phyloP scores from a whole-genome alignment of 2,329 filamentous ascomycete species.

The Fusarium redolens region DNA sequence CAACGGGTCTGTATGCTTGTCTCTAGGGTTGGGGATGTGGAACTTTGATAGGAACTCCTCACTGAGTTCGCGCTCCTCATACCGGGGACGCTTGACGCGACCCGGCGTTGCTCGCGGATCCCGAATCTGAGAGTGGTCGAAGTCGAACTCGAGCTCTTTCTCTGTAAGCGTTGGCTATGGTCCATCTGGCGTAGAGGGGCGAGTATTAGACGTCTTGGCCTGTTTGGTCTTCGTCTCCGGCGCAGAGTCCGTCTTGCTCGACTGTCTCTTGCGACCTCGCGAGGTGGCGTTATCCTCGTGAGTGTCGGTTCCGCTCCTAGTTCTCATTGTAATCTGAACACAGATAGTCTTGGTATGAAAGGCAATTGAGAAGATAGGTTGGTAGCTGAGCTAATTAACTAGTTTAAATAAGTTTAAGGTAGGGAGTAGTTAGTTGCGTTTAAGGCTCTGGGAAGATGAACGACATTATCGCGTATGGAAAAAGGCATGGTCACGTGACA shows the following conservation, averaged over 20 bases:
- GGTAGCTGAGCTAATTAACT: not conserved
- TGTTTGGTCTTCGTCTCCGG: conserved; percentile 9
- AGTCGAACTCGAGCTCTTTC: conserved; percentile 29
- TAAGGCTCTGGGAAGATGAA: not conserved
- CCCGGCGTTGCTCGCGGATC: conserved; percentile 30
- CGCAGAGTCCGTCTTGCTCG: not conserved
- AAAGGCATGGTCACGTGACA: not conserved
- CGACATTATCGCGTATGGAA: not conserved
- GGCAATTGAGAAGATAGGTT: not conserved
- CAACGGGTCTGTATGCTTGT: not conserved
- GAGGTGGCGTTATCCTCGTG: not conserved
- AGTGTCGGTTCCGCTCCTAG: conserved; percentile 5
- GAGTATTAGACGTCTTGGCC: not conserved
- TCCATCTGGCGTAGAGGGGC: not conserved
- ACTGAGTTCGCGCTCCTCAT: not conserved
- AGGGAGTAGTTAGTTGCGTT: not conserved
- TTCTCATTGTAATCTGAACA: not conserved
- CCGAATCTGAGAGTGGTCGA: conserved; percentile 22
- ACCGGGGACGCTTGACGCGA: conserved; percentile 11
- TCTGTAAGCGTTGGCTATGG: conserved; percentile 5
- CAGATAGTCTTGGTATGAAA: not conserved
- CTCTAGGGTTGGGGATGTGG: conserved; percentile 6
- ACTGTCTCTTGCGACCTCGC: conserved; percentile 8
- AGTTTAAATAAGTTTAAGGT: not conserved
- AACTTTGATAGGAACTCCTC: conserved; percentile 27